A percentile compares a stretch with the other conserved stretches of the same genome.
Evolutionary conservation across 768 basidiomycete genomes (phyloP).

Genomic region (Tylopilus cervinicoccineus): DNA sequence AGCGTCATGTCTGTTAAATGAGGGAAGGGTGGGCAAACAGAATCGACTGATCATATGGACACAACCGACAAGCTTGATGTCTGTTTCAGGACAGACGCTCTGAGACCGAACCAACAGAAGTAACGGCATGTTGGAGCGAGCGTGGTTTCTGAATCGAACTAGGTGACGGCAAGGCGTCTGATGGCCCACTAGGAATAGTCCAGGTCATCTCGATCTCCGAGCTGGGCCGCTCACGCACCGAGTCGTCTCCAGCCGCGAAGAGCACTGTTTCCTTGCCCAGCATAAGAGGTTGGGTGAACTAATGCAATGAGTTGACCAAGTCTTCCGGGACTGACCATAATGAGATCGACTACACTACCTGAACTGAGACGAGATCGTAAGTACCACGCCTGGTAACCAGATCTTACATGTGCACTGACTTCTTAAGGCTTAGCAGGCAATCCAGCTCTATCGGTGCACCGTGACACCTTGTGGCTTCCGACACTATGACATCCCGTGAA

Average conservation of each 20-base stretch:
- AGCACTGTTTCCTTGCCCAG: too few species aligned
- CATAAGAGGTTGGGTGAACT: too few species aligned
- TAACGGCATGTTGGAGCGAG: background rate
- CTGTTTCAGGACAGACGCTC: background rate
- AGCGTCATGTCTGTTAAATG: background rate
- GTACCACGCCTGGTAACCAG: too few species aligned
- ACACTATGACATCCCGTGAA: slow-evolving; percentile 11
- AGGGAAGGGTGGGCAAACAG: background rate
- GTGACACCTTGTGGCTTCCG: background rate
- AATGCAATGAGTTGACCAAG: too few species aligned
- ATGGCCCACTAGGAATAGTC: background rate
- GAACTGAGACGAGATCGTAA: too few species aligned
- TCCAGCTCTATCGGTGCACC: background rate
- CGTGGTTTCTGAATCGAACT: too few species aligned
- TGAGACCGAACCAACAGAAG: background rate
- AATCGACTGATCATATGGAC: background rate
- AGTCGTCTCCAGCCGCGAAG: background rate
- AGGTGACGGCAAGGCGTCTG: background rate
- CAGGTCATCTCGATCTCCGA: background rate
- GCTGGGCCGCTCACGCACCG: background rate
- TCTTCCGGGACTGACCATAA: too few species aligned
- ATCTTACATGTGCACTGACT: too few species aligned
- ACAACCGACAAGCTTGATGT: background rate
- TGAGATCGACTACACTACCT: too few species aligned
- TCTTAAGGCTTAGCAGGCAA: too few species aligned